A percentile compares a stretch with the other conserved stretches of the same genome.
Conservation (phyloP, 371 early-diverging fungal genomes). For the Lichtheimia ramosa region DNA sequence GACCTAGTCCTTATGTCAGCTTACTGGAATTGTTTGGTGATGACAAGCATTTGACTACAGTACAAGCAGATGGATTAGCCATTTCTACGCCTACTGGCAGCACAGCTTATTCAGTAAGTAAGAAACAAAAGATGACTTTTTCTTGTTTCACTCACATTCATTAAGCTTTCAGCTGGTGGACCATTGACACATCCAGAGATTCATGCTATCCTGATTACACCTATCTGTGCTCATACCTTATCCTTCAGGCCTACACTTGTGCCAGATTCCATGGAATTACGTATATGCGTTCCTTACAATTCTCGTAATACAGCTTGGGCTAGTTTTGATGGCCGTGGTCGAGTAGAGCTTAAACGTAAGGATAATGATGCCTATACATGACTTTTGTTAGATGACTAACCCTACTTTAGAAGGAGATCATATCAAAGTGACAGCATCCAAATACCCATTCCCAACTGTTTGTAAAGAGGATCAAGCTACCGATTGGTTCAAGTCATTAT, state of each 20-base stretch:
- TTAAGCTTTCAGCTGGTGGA: conserved; percentile 87
- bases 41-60: conserved; percentile 79
- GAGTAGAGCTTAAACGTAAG: conserved; percentile 81
- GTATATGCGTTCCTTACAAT: conserved; percentile 77
- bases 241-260: conserved; percentile 94
- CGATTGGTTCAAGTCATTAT: conserved; percentile 84
- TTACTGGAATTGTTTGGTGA: conserved; percentile 91
- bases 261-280: conserved; percentile 87
- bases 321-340: conserved; percentile 89
- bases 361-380: not conserved
- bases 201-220: conserved; percentile 89
- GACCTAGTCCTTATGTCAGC: conserved; percentile 88
- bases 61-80: conserved; percentile 91
- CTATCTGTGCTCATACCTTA: conserved; percentile 95
- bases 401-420: conserved; percentile 74
- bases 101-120: conserved; percentile 87
- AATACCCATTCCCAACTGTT: conserved; percentile 87
- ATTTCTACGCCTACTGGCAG: conserved; percentile 97
- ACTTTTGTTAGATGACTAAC: not conserved
- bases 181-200: conserved; percentile 94
- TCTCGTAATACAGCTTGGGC: conserved; percentile 83
- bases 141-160: too few species aligned
- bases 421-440: conserved; percentile 81
- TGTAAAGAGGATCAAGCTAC: conserved; percentile 67
- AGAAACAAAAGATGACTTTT: not conserved